phyloP scores from a whole-genome alignment of 352 stramenopile species.

The Phytophthora sansomeana region DNA sequence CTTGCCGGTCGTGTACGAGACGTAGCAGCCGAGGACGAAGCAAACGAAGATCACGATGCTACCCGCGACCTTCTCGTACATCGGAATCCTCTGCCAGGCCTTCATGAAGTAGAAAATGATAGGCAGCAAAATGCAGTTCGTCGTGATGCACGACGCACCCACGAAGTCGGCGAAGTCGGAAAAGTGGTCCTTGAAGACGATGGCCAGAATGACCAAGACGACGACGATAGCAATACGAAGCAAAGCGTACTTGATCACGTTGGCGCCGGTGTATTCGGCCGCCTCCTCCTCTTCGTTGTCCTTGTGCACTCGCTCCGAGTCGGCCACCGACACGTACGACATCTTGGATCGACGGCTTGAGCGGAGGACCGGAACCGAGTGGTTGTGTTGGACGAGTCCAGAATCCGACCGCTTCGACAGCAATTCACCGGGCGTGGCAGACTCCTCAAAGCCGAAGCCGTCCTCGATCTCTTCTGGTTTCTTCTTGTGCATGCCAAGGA shows the following conservation, averaged over 20 bases:
- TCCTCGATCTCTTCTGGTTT: constrained; percentile 27
- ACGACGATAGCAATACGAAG: constrained; percentile 44
- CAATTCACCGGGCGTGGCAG: constrained; percentile 22
- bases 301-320: too few species aligned
- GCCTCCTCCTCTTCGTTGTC: constrained; percentile 39
- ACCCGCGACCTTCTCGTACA: constrained; percentile 38
- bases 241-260: constrained; percentile 40
- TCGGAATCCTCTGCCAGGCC: constrained; percentile 45
- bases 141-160: constrained; percentile 57
- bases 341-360: constrained; percentile 42
- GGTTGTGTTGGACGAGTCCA: constrained; percentile 4
- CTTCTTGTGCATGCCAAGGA: constrained; percentile 58
- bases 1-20: constrained; percentile 54
- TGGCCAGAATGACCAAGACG: constrained; percentile 43
- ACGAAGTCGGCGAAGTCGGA: constrained; percentile 69
- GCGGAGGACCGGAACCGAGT: constrained; percentile 7
- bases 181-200: constrained; percentile 64
- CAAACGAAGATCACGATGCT: constrained; percentile 35
- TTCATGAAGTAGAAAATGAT: constrained; percentile 76
- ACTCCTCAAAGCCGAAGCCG: constrained; percentile 27
- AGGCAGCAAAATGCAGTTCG: constrained; percentile 68
- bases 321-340: constrained; percentile 60
- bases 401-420: constrained; percentile 27
- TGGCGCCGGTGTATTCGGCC: constrained; percentile 41
- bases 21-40: constrained; percentile 37